phyloP scores from a whole-genome alignment of 2,329 filamentous ascomycete species.

The Zymoseptoria passerinii region DNA sequence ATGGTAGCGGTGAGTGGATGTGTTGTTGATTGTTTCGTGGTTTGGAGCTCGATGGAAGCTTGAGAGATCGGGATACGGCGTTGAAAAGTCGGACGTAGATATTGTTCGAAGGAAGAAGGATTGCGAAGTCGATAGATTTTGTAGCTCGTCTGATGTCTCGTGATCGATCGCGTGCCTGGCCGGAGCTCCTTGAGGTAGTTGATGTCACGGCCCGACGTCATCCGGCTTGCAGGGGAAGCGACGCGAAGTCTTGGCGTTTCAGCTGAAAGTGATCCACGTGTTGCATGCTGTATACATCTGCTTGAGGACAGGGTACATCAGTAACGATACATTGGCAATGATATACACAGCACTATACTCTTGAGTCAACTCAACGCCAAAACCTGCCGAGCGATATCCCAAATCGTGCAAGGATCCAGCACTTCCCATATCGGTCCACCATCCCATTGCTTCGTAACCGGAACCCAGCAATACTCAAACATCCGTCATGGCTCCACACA shows the following conservation, averaged over 20 bases:
- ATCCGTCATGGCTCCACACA: background rate
- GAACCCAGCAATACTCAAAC: background rate
- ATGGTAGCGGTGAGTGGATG: conserved; percentile 15
- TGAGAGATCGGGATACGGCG: background rate
- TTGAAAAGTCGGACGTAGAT: background rate
- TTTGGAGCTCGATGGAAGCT: background rate
- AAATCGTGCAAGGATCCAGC: background rate
- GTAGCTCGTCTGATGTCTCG: conserved; percentile 6
- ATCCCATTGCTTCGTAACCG: background rate
- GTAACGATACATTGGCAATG: no score
- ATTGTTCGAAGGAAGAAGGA: conserved; percentile 4
- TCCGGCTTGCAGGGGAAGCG: background rate
- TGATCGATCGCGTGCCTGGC: background rate
- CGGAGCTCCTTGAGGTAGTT: background rate
- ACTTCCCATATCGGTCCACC: background rate
- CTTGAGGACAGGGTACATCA: no score
- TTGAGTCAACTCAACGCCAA: no score
- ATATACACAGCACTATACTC: no score
- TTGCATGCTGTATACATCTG: background rate
- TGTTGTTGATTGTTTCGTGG: background rate
- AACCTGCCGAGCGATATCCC: no score
- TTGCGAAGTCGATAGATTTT: conserved; percentile 2
- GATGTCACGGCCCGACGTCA: background rate
- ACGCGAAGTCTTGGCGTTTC: background rate
- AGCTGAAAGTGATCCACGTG: background rate